Conservation (phyloP, 2,329 filamentous ascomycete genomes). For the Aspergillus sojae region DNA sequence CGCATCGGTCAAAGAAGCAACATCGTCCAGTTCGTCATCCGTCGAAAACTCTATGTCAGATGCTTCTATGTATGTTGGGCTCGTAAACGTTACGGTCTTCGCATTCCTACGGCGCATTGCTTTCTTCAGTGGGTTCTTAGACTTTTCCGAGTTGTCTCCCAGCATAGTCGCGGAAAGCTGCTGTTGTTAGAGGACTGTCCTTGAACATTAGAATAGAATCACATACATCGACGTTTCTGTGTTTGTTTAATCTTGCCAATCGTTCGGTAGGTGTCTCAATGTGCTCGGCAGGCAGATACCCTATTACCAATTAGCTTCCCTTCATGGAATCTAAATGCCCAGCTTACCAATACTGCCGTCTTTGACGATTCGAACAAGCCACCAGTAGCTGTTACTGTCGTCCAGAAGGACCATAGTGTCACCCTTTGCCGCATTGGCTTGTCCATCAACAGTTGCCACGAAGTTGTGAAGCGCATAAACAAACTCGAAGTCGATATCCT, state of each 20-base stretch:
- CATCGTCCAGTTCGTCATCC: constrained; percentile 68
- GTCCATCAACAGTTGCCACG: constrained; percentile 94
- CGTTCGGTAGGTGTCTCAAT: constrained; percentile 97
- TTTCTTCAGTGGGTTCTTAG: constrained; percentile 79
- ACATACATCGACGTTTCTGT: constrained; percentile 93
- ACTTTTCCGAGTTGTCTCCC: constrained; percentile 74
- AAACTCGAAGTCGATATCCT: constrained; percentile 99
- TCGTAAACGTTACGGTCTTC: constrained; percentile 84
- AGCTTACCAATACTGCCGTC: constrained; percentile 84
- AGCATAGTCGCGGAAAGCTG: constrained; percentile 72
- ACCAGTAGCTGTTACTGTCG: constrained; percentile 99
- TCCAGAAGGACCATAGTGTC: constrained; percentile 98
- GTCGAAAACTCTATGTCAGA: constrained; percentile 84
- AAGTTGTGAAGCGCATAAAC: constrained; percentile 98
- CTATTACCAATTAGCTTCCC: constrained; percentile 52
- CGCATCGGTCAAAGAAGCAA: constrained; percentile 49
- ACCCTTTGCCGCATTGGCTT: constrained; percentile 96
- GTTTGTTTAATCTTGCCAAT: constrained; percentile 91
- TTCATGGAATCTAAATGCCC: neutral
- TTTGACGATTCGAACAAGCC: constrained; percentile 95
- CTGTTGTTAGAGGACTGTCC: constrained; percentile 21
- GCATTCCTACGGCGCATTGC: constrained; percentile 79
- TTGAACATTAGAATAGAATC: constrained; percentile 4
- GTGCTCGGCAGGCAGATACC: constrained; percentile 94
- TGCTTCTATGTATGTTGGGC: constrained; percentile 85